Percentiles rank a stretch among this genome's conserved stretches.
Conservation (phyloP, 768 basidiomycete genomes). For the Chiua virens region DNA sequence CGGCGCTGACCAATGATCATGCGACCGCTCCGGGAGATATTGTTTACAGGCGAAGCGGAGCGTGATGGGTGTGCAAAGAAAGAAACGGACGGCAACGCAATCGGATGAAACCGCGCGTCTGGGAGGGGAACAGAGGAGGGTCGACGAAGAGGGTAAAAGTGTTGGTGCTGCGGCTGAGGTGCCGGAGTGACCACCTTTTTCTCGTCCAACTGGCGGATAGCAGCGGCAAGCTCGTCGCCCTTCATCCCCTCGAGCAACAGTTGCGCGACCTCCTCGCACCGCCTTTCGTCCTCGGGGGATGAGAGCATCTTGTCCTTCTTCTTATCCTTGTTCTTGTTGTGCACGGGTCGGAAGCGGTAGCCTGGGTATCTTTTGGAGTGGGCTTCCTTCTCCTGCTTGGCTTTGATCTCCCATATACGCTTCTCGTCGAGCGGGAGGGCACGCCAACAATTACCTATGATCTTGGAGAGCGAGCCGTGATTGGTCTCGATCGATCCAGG, state of each 20-base stretch:
- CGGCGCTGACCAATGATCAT: conserved; percentile 46
- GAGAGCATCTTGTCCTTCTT: conserved; percentile 30
- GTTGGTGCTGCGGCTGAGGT: conserved; percentile 6
- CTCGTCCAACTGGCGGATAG: conserved; percentile 53
- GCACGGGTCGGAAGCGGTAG: conserved; percentile 49
- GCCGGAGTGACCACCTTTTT: background rate
- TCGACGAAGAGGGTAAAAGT: conserved; percentile 46
- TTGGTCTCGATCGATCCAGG: conserved; percentile 52
- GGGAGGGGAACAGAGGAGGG: conserved; percentile 66
- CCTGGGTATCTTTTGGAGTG: conserved; percentile 70
- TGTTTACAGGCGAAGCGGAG: conserved; percentile 43
- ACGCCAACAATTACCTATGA: conserved; percentile 62
- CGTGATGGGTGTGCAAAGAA: conserved; percentile 42
- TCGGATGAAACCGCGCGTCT: conserved; percentile 37
- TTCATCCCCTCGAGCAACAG: conserved; percentile 68
- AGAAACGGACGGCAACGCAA: conserved; percentile 44
- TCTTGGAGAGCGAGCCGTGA: conserved; percentile 50
- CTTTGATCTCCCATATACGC: conserved; percentile 68
- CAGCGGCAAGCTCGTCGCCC: conserved; percentile 64
- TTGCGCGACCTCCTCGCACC: conserved; percentile 56
- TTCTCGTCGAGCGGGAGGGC: conserved; percentile 70
- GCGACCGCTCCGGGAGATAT: conserved; percentile 45
- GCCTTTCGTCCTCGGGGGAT: conserved; percentile 29
- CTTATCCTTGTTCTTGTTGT: conserved; percentile 48
- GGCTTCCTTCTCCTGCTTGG: conserved; percentile 71